Conservation (phyloP, 1,139 yeast genomes). For the Geotrichum australiense region DNA sequence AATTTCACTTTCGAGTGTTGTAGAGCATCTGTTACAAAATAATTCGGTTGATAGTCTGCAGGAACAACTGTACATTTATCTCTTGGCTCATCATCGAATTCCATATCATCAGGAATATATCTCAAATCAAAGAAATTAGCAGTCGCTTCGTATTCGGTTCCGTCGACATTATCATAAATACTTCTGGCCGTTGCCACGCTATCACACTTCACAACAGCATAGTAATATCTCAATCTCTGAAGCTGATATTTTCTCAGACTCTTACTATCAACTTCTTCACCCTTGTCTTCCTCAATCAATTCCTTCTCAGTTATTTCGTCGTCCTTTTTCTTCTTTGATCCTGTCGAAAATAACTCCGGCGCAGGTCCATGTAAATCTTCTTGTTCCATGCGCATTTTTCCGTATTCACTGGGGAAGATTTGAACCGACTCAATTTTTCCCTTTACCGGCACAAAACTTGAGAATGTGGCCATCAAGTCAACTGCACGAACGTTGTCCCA, state of each 20-base stretch:
- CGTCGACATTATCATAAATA: conserved; percentile 84
- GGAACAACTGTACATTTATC: conserved; percentile 73
- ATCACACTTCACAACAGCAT: conserved; percentile 88
- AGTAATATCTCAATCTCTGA: conserved; percentile 86
- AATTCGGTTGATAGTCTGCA: conserved; percentile 67
- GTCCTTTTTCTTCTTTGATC: conserved; percentile 35
- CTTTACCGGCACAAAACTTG: conserved; percentile 74
- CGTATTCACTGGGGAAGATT: conserved; percentile 89
- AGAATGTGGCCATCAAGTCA: conserved; percentile 84
- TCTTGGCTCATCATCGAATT: conserved; percentile 63
- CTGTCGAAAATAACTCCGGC: conserved; percentile 58
- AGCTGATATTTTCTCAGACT: conserved; percentile 55
- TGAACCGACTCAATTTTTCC: conserved; percentile 65
- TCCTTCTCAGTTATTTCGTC: conserved; percentile 28
- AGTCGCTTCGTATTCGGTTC: conserved; percentile 92
- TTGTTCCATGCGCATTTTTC: conserved; percentile 83
- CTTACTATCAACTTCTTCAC: conserved; percentile 43
- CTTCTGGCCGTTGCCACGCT: conserved; percentile 60
- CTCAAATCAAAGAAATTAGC: conserved; percentile 91
- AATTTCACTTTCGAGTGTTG: conserved; percentile 90
- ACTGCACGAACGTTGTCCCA: conserved; percentile 91
- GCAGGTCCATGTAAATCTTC: conserved; percentile 96
- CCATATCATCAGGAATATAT: conserved; percentile 88
- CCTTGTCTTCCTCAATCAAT: conserved; percentile 33
- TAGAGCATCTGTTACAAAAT: conserved; percentile 84